Conservation (phyloP, 1,284 basidiomycete genomes). For the Thelephora terrestris region DNA sequence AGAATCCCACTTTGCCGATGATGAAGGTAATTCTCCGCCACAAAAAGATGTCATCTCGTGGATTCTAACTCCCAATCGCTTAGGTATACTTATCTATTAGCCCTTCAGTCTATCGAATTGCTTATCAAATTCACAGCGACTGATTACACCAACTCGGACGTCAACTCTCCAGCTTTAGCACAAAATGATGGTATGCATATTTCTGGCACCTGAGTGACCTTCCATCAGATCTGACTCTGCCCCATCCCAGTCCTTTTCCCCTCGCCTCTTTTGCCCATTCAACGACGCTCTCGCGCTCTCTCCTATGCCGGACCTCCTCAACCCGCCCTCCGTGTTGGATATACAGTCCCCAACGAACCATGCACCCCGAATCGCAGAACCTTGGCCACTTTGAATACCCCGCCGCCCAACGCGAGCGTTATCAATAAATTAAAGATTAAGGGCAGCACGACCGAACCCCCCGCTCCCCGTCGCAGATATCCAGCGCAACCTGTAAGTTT, state of each 20-base stretch:
- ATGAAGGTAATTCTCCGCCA: constrained; percentile 28
- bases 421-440: constrained; percentile 50
- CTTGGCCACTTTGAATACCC: constrained; percentile 39
- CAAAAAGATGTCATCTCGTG: constrained; percentile 5
- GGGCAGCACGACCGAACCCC: constrained; percentile 64
- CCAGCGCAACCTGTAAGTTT: constrained; percentile 24
- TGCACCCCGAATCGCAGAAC: constrained; percentile 23
- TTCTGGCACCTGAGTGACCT: background rate
- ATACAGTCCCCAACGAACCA: constrained; percentile 19
- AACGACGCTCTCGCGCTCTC: constrained; percentile 46
- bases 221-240: background rate
- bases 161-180: constrained; percentile 16
- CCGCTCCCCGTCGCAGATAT: constrained; percentile 51
- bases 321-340: constrained; percentile 14
- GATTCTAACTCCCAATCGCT: background rate
- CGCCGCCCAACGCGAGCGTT: constrained; percentile 53
- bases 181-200: constrained; percentile 20
- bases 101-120: background rate
- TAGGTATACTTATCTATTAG: constrained; percentile 12
- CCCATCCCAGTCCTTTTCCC: constrained; percentile 41
- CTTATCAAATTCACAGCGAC: constrained; percentile 14
- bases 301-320: constrained; percentile 21
- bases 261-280: constrained; percentile 49
- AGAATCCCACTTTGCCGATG: constrained; percentile 43
- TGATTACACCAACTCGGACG: constrained; percentile 16